These are phyloP conservation scores for Monosporascus sp. DNA, from an alignment of 2,329 filamentous ascomycete species.

Conservation along the genomic window DNA sequence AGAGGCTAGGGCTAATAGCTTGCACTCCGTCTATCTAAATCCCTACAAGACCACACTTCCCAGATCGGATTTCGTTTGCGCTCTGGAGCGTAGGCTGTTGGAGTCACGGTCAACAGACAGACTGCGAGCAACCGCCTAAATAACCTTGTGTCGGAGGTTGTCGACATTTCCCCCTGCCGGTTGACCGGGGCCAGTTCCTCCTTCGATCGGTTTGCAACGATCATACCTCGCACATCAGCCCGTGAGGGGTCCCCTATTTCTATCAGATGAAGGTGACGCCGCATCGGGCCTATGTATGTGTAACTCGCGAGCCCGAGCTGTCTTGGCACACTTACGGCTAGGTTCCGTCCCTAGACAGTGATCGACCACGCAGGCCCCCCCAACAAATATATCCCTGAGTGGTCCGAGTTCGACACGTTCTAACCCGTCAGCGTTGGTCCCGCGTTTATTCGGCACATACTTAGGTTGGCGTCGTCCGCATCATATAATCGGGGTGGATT, in stretches of 20 bases:
- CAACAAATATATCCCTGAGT: not conserved
- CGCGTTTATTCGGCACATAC: not conserved
- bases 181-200: not conserved
- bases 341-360: not conserved
- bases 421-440: not conserved
- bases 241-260: not conserved
- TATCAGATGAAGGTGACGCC: not conserved
- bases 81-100: not conserved
- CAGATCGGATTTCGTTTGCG: not conserved
- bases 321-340: not conserved
- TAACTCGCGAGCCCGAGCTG: not conserved
- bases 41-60: not conserved
- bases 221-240: not conserved
- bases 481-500: not conserved
- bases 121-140: too few relatives aligned
- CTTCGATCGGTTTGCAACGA: not conserved
- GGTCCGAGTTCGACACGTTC: not conserved
- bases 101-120: not conserved
- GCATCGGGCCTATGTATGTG: not conserved
- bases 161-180: not conserved
- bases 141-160: not conserved
- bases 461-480: not conserved
- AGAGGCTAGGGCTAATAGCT: too few relatives aligned
- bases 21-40: not conserved
- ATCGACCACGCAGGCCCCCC: not conserved